phyloP scores from a whole-genome alignment of 2,329 filamentous ascomycete genomes.

The Fusarium sp. region DNA sequence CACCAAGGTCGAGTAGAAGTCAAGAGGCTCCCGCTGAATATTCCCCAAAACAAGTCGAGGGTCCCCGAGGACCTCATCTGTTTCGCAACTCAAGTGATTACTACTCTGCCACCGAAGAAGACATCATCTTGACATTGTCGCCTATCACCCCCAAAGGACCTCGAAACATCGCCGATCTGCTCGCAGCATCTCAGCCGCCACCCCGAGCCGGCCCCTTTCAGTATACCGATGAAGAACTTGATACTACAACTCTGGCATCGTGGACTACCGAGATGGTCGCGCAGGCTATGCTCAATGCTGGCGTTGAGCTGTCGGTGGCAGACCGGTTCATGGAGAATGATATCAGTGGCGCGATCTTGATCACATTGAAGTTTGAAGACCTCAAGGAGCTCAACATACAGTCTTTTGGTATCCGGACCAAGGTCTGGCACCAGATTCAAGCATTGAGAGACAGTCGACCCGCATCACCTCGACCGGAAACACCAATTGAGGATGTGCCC shows the following conservation, averaged over 20 bases:
- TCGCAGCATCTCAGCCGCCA: conserved; percentile 44
- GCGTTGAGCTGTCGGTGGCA: conserved; percentile 82
- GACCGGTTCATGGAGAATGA: conserved; percentile 93
- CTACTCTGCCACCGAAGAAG: conserved; percentile 57
- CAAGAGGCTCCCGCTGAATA: conserved; percentile 73
- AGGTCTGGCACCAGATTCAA: conserved; percentile 85
- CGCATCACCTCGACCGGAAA: conserved; percentile 67
- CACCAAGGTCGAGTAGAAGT: conserved; percentile 77
- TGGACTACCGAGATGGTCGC: conserved; percentile 86
- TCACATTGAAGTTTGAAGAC: conserved; percentile 93
- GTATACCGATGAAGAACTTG: conserved; percentile 70
- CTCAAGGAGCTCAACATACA: conserved; percentile 84
- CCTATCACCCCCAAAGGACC: conserved; percentile 78
- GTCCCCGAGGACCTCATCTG: conserved; percentile 87
- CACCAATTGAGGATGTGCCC: conserved; percentile 73
- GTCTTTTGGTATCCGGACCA: conserved; percentile 85
- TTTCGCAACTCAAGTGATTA: conserved; percentile 77
- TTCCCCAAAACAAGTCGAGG: conserved; percentile 78
- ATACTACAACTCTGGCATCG: conserved; percentile 70
- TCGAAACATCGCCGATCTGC: conserved; percentile 52
- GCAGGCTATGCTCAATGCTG: conserved; percentile 87
- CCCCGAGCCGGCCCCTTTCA: conserved; percentile 67
- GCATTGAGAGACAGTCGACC: conserved; percentile 72
- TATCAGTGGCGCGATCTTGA: conserved; percentile 88
- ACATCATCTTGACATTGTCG: conserved; percentile 76